These are phyloP conservation scores for Ophiostoma australiae DNA, from an alignment of 2,329 filamentous ascomycete species.

Conservation along the genomic window DNA sequence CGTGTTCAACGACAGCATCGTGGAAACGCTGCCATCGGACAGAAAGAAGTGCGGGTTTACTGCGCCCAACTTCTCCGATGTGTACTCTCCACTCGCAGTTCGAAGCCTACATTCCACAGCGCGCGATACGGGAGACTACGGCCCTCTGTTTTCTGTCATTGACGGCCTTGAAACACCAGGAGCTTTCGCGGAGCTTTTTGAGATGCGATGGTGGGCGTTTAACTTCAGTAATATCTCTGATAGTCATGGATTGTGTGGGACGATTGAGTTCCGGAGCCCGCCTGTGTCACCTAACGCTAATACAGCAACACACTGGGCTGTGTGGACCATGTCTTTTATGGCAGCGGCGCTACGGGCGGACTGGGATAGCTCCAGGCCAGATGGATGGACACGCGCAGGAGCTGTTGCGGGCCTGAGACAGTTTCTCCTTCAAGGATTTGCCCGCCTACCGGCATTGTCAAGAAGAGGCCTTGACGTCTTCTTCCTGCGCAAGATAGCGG, in stretches of 20 bases:
- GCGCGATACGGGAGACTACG: not conserved
- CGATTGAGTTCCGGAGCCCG: conserved; percentile 1
- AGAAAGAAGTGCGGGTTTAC: not conserved
- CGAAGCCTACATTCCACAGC: not conserved
- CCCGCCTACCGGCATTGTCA: not conserved
- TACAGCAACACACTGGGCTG: not conserved
- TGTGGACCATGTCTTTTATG: not conserved
- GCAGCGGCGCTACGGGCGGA: not conserved
- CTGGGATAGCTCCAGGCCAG: not conserved
- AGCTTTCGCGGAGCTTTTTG: not conserved
- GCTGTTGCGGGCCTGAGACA: not conserved
- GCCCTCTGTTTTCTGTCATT: not conserved
- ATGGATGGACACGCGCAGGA: not conserved
- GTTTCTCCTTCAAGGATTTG: not conserved
- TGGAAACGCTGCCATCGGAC: not conserved
- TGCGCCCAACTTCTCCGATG: not conserved
- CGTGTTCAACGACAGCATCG: not conserved
- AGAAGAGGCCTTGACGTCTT: not conserved
- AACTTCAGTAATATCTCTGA: not conserved
- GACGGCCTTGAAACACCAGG: not conserved
- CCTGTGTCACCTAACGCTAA: not conserved
- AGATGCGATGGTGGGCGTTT: not conserved
- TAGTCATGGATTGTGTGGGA: not conserved
- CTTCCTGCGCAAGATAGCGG: not conserved
- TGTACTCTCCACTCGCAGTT: not conserved